Evolutionary conservation across 1,284 basidiomycete species (phyloP).

Genomic region (Psilocybe mexicana): DNA sequence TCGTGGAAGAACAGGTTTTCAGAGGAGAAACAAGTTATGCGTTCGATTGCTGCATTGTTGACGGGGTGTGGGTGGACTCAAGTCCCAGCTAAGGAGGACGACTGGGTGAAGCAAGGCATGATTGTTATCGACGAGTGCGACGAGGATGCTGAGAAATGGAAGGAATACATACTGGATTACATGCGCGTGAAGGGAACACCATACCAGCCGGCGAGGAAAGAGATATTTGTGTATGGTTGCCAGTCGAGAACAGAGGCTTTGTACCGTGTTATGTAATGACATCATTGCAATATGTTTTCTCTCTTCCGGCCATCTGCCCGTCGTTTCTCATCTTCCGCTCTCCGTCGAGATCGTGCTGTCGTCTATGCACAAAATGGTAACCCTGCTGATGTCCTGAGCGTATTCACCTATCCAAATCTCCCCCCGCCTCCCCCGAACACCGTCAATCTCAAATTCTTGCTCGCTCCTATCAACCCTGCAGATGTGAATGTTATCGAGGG

Average conservation of each 20-base stretch:
- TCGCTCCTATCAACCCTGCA: conserved; percentile 81
- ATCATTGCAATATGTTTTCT: conserved; percentile 13
- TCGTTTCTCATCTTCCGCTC: conserved; percentile 21
- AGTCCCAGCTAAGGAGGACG: conserved; percentile 20
- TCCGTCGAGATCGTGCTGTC: conserved; percentile 54
- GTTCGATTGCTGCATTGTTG: conserved; percentile 39
- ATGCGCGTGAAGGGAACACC: background rate
- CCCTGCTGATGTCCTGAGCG: conserved; percentile 57
- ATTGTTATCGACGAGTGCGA: conserved; percentile 37
- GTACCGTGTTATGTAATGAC: conserved; percentile 8
- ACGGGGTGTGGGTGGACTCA: conserved; percentile 36
- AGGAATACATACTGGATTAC: background rate
- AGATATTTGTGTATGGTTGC: conserved; percentile 21
- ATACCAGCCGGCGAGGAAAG: background rate
- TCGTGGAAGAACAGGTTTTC: conserved; percentile 26
- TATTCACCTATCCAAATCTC: conserved; percentile 52
- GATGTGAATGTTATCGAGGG: conserved; percentile 84
- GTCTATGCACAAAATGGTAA: conserved; percentile 63
- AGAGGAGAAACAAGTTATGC: conserved; percentile 22
- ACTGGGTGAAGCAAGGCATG: conserved; percentile 31
- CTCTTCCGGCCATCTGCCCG: conserved; percentile 19
- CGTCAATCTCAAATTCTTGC: conserved; percentile 66
- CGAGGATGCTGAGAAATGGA: conserved; percentile 14
- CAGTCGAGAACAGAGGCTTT: conserved; percentile 4
- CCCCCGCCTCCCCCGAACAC: conserved; percentile 54